These are phyloP conservation scores for Pseudogymnoascus destructans DNA, from an alignment of 2,329 filamentous ascomycete genomes.

Conservation along the genomic window DNA sequence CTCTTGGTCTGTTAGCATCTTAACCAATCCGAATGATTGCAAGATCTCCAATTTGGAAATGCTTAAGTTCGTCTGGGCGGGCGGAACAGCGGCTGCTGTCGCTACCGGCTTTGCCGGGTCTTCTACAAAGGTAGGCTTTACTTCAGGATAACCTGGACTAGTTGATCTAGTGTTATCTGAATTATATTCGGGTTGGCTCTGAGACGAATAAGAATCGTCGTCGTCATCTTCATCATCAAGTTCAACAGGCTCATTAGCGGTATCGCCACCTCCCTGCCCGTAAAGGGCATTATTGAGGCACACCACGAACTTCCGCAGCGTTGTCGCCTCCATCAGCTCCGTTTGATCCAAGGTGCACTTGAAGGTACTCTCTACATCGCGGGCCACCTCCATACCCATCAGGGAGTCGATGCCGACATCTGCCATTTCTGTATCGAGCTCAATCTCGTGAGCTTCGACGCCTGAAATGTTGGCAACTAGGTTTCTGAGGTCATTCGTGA, in stretches of 20 bases:
- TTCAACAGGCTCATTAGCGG: neutral
- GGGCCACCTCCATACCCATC: slow-evolving; percentile 35
- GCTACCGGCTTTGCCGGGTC: too few relatives aligned
- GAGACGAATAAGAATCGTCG: too few relatives aligned
- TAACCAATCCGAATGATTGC: neutral
- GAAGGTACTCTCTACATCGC: slow-evolving; percentile 31
- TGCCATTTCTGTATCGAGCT: slow-evolving; percentile 27
- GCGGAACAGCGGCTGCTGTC: neutral
- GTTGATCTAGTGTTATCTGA: too few relatives aligned
- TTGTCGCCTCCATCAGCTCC: slow-evolving; percentile 24
- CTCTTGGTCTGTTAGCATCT: neutral
- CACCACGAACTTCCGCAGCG: slow-evolving; percentile 23
- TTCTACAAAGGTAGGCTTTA: too few relatives aligned
- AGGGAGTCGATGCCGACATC: slow-evolving; percentile 38
- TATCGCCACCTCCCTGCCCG: too few relatives aligned
- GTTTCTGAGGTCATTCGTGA: neutral
- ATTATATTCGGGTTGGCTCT: too few relatives aligned
- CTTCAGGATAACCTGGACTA: too few relatives aligned
- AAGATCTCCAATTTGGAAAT: neutral
- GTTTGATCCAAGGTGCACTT: slow-evolving; percentile 23
- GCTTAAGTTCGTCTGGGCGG: neutral
- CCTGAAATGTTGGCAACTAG: slow-evolving; percentile 24
- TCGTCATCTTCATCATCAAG: neutral
- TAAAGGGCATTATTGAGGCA: slow-evolving; percentile 16
- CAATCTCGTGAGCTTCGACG: slow-evolving; percentile 28